Evolutionary conservation across 768 basidiomycete species (phyloP).

Genomic region (Lentinula edodes): DNA sequence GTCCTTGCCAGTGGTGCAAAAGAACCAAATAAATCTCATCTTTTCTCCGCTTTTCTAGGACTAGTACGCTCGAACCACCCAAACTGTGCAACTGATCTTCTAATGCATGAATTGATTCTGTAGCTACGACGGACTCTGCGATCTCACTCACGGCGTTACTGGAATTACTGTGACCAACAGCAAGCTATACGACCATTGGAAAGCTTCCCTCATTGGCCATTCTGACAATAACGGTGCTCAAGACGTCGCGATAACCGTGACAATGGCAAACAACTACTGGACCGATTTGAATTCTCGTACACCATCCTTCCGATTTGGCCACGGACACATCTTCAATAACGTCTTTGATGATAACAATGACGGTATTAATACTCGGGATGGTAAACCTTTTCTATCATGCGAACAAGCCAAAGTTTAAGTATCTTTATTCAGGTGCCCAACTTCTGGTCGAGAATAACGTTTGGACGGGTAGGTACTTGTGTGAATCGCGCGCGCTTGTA

Average conservation of each 20-base stretch:
- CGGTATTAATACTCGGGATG: constrained; percentile 38
- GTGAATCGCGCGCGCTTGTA: neutral
- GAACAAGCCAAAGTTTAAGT: neutral
- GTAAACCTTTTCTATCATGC: constrained; percentile 11
- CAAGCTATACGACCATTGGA: constrained; percentile 37
- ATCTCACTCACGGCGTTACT: constrained; percentile 38
- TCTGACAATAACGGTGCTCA: constrained; percentile 34
- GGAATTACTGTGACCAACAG: constrained; percentile 35
- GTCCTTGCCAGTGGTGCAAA: neutral
- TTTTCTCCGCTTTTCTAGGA: constrained; percentile 13
- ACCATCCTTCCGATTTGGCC: constrained; percentile 41
- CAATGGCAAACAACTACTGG: constrained; percentile 38
- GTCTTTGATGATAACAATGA: constrained; percentile 37
- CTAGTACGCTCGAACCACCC: constrained; percentile 18
- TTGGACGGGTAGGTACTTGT: constrained; percentile 26
- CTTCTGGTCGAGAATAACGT: constrained; percentile 44
- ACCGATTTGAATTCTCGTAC: constrained; percentile 35
- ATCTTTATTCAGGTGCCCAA: constrained; percentile 28
- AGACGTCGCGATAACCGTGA: constrained; percentile 35
- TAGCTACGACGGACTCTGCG: constrained; percentile 41
- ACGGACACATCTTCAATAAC: constrained; percentile 42
- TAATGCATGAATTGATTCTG: neutral
- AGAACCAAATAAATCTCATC: neutral
- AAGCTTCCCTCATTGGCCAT: constrained; percentile 38
- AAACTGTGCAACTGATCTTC: neutral